phyloP scores from a whole-genome alignment of 1,139 yeast species.

The Candida dubliniensis region DNA sequence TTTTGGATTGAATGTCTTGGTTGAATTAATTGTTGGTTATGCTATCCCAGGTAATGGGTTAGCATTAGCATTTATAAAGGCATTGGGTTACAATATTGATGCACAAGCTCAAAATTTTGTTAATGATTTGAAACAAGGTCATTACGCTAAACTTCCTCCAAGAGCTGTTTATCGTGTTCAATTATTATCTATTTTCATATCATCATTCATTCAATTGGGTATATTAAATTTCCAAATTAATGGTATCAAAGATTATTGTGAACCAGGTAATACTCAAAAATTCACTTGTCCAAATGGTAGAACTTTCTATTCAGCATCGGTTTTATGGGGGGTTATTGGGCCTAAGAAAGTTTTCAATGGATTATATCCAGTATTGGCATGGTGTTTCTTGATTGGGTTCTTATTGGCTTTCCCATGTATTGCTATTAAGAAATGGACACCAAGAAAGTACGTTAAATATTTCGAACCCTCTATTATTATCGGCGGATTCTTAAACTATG shows the following conservation, averaged over 20 bases:
- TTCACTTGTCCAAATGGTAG: conserved; percentile 53
- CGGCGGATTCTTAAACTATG: conserved; percentile 40
- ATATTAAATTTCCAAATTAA: conserved; percentile 54
- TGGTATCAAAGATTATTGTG: conserved; percentile 50
- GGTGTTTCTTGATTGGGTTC: conserved; percentile 58
- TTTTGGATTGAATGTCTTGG: conserved; percentile 55
- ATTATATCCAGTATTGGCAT: conserved; percentile 48
- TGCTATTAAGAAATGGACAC: conserved; percentile 38
- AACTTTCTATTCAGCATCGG: conserved; percentile 54
- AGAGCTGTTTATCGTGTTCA: conserved; percentile 62
- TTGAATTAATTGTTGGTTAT: conserved; percentile 60
- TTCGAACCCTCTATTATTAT: conserved; percentile 47
- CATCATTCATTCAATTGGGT: conserved; percentile 51
- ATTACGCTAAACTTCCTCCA: conserved; percentile 60
- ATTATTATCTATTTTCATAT: conserved; percentile 42
- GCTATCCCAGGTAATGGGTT: conserved; percentile 61
- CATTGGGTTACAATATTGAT: no score
- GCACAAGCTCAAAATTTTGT: no score
- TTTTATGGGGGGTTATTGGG: conserved; percentile 70
- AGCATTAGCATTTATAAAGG: conserved; percentile 46
- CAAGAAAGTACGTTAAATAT: conserved; percentile 25
- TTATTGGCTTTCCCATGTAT: conserved; percentile 44
- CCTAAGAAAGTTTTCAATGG: conserved; percentile 55
- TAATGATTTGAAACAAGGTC: conserved; percentile 56
- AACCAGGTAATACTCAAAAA: conserved; percentile 38